A percentile compares a stretch with the other conserved stretches of the same genome.
phyloP scores from a whole-genome alignment of 1,284 basidiomycete species.

The Retiboletus flavoniger region DNA sequence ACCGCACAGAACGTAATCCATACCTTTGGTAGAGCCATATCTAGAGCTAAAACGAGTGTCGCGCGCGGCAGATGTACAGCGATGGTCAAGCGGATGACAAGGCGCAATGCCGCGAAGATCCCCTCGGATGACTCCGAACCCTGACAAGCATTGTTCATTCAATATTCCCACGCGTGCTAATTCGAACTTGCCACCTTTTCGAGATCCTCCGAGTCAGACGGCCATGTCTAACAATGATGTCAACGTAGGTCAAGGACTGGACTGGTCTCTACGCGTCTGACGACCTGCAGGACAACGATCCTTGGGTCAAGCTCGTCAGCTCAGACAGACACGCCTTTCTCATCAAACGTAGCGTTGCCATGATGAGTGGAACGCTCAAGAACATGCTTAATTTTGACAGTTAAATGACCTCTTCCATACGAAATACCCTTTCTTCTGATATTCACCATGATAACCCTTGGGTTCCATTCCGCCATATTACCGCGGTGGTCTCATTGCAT shows the following conservation, averaged over 20 bases:
- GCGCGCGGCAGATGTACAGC: conserved; percentile 14
- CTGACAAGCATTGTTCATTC: conserved; percentile 10
- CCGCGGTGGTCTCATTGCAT: conserved; percentile 1
- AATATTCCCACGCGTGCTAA: conserved; percentile 23
- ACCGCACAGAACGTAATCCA: neutral
- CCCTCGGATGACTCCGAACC: conserved; percentile 13
- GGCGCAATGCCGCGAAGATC: neutral
- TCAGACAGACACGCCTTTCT: conserved; percentile 54
- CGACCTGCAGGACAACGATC: conserved; percentile 29
- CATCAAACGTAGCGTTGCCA: conserved; percentile 50
- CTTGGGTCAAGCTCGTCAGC: conserved; percentile 55
- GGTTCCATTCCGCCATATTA: conserved; percentile 14
- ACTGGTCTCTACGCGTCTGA: neutral
- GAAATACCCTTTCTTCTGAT: conserved; percentile 13
- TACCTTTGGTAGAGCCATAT: conserved; percentile 36
- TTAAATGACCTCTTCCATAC: conserved; percentile 18
- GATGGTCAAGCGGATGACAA: conserved; percentile 16
- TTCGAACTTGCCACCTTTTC: no score
- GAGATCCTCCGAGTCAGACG: neutral
- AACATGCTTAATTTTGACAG: conserved; percentile 40
- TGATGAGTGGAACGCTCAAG: conserved; percentile 50
- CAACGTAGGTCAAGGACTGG: conserved; percentile 16
- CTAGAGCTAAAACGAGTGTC: conserved; percentile 15
- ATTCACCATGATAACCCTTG: neutral
- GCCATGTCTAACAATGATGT: conserved; percentile 21